Evolutionary conservation across 202 grass and related monocot species (phyloP).

Genomic region (Sporobolus alterniflorus): DNA sequence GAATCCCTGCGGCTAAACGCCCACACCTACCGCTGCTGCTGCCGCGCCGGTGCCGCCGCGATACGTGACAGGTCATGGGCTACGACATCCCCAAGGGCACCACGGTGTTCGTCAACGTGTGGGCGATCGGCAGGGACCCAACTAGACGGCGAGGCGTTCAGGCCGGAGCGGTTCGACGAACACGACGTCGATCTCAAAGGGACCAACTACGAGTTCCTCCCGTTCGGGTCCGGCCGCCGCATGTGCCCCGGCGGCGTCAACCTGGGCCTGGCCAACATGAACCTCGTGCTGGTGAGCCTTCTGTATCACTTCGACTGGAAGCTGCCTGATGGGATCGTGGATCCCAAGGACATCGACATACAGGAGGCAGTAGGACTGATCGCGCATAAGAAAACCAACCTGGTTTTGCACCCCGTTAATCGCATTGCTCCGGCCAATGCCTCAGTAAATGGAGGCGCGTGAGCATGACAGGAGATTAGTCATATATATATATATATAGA

Average conservation of each 20-base stretch:
- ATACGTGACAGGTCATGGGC: conserved; percentile 33
- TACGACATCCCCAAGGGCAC: conserved; percentile 46
- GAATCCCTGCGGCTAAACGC: conserved; percentile 52
- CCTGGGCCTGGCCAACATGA: conserved; percentile 19
- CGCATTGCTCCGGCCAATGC: not conserved
- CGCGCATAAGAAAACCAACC: not conserved
- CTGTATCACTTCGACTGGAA: conserved; percentile 55
- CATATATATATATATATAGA: too few species aligned
- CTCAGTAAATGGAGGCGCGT: not conserved
- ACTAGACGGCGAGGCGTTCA: conserved; percentile 43
- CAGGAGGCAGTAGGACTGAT: not conserved
- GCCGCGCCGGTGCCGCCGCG: conserved; percentile 14
- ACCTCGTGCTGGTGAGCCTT: conserved; percentile 37
- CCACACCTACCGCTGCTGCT: conserved; percentile 1
- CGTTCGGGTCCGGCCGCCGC: conserved; percentile 41
- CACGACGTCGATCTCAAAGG: conserved; percentile 25
- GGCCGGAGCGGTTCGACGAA: conserved; percentile 50
- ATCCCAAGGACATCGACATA: conserved; percentile 8
- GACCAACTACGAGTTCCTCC: conserved; percentile 29
- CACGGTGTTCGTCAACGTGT: conserved; percentile 10
- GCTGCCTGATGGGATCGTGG: conserved; percentile 13
- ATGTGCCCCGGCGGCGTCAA: conserved; percentile 36
- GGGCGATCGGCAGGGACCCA: conserved; percentile 39
- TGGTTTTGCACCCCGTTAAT: not conserved
- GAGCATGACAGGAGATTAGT: not conserved